phyloP scores from a whole-genome alignment of 306 rosid genomes.

The Styphnolobium japonicum region DNA sequence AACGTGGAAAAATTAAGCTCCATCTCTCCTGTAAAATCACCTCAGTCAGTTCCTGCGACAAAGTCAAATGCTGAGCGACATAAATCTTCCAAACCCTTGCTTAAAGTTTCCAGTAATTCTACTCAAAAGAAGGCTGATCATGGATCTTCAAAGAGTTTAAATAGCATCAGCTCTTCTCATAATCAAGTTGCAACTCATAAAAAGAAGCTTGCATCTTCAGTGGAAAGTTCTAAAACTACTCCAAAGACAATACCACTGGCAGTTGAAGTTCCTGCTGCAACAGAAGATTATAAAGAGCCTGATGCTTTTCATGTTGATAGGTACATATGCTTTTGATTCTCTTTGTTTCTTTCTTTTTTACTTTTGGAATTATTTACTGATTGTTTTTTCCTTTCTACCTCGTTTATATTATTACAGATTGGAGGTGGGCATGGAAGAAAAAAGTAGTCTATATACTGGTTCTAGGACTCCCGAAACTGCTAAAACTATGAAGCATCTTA shows the following conservation, averaged over 20 bases:
- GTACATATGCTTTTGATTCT: conserved; percentile 34
- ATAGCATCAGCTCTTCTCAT: conserved; percentile 40
- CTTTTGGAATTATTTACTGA: not conserved
- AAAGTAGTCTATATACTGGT: conserved; percentile 35
- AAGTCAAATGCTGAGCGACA: conserved; percentile 45
- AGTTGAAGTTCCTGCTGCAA: conserved; percentile 40
- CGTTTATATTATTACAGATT: conserved; percentile 38
- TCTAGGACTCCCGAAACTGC: conserved; percentile 62
- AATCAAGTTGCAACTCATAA: conserved; percentile 45
- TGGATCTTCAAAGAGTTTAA: conserved; percentile 46
- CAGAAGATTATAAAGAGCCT: conserved; percentile 49
- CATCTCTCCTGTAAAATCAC: conserved; percentile 64
- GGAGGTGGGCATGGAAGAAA: conserved; percentile 48
- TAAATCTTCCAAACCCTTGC: conserved; percentile 44
- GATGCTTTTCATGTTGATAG: conserved; percentile 45
- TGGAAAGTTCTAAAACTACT: conserved; percentile 53
- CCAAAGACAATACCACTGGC: conserved; percentile 31
- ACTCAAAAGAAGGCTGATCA: conserved; percentile 49
- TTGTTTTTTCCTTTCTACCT: not conserved
- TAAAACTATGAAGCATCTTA: conserved; percentile 72
- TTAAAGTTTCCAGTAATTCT: conserved; percentile 40
- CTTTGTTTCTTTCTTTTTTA: not conserved
- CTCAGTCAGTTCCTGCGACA: conserved; percentile 31
- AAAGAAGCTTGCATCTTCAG: conserved; percentile 45
- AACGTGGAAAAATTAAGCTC: conserved; percentile 45